A percentile compares a stretch with the other conserved stretches of the same genome.
Conservation (phyloP, 352 stramenopile genomes). For the Globisporangium carolinianum region DNA sequence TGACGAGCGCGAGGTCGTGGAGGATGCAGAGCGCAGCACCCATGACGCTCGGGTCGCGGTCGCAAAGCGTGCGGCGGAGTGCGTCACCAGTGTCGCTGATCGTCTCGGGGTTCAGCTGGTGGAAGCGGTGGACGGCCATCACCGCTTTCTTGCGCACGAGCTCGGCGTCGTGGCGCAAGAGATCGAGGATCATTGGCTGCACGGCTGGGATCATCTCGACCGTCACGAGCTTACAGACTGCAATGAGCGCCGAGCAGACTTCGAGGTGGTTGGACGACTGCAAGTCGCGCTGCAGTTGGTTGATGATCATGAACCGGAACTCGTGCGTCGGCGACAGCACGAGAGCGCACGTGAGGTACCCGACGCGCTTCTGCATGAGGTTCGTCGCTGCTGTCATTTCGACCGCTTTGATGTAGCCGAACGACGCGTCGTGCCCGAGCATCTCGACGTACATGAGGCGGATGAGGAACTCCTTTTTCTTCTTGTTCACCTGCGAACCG, state of each 20-base stretch:
- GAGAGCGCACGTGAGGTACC: constrained; percentile 93
- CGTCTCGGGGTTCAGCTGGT: constrained; percentile 96
- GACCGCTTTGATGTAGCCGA: constrained; percentile 98
- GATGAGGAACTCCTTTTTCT: constrained; percentile 99
- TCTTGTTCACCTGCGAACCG: constrained; percentile 87
- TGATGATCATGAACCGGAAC: constrained; percentile 99
- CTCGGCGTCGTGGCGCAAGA: constrained; percentile 94
- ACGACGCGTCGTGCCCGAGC: constrained; percentile 99
- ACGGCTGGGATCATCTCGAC: constrained; percentile 98
- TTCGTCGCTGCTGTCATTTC: constrained; percentile 97
- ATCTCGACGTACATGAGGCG: constrained; percentile 99
- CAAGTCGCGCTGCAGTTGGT: constrained; percentile 96
- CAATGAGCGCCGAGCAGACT: constrained; percentile 93
- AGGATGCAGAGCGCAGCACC: constrained; percentile 91
- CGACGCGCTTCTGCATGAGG: constrained; percentile 98
- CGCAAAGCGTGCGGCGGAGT: constrained; percentile 94
- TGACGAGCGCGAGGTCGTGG: constrained; percentile 88
- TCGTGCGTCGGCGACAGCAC: constrained; percentile 98
- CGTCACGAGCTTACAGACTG: constrained; percentile 95
- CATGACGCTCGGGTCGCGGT: constrained; percentile 99
- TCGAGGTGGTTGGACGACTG: constrained; percentile 91
- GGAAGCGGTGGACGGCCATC: constrained; percentile 97
- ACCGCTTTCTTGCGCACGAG: constrained; percentile 99
- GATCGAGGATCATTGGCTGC: constrained; percentile 92
- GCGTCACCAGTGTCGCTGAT: constrained; percentile 88